phyloP scores from a whole-genome alignment of 106 monocot genomes.

The Narthecium ossifragum region DNA sequence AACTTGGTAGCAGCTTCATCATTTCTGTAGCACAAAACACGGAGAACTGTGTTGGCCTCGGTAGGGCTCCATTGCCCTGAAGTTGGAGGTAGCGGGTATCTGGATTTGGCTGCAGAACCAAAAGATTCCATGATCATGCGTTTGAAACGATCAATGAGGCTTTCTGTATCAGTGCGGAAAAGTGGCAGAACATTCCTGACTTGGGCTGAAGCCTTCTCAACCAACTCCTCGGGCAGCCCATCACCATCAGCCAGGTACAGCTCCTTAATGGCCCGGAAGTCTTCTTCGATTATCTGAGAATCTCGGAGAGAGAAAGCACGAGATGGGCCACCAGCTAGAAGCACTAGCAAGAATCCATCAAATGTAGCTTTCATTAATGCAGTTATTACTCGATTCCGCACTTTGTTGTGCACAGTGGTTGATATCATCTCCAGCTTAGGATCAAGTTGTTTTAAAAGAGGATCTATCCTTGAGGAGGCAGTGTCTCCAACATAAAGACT shows the following conservation, averaged over 20 bases:
- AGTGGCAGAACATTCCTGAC: conserved; percentile 51
- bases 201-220: conserved; percentile 57
- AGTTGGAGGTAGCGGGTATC: conserved; percentile 53
- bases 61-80: conserved; percentile 82
- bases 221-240: conserved; percentile 62
- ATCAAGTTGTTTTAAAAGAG: conserved; percentile 71
- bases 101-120: conserved; percentile 39
- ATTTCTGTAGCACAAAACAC: conserved; percentile 75
- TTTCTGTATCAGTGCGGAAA: conserved; percentile 42
- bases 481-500: conserved; percentile 57
- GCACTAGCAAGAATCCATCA: conserved; percentile 64
- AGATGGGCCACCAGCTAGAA: conserved; percentile 61
- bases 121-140: conserved; percentile 25
- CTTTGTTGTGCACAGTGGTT: conserved; percentile 42
- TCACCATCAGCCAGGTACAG: conserved; percentile 69
- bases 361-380: conserved; percentile 75
- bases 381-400: conserved; percentile 60
- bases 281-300: conserved; percentile 53
- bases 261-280: conserved; percentile 53
- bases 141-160: conserved; percentile 48
- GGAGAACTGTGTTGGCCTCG: conserved; percentile 76
- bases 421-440: conserved; percentile 74
- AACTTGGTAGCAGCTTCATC: conserved; percentile 83
- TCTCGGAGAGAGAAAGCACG: conserved; percentile 52
- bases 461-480: conserved; percentile 50